Evolutionary conservation across 345 rosid genomes (phyloP), one percentile per base, ranked within the genome.

Genomic region (Microthlaspi erraticum): DNA sequence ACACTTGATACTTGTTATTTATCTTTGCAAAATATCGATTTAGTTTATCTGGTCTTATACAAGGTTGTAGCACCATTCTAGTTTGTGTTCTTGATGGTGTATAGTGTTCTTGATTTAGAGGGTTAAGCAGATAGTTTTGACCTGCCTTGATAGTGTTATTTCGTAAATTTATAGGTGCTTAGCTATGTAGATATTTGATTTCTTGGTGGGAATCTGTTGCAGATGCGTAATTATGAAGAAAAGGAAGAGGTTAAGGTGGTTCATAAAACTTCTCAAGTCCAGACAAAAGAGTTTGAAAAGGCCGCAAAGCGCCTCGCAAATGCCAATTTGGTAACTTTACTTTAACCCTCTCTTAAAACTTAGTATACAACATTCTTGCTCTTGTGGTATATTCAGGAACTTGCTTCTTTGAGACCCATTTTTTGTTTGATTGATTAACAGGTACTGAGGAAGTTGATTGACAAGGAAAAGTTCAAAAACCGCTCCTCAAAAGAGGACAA

Each of bases 401-500:
- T 23, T 60, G 61, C 11, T 51, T 14, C n/a, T 4, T 44, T 54
- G 46, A 4, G 34, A 39, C 53, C 17, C 17, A 0, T 41, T 49
- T 49, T 71, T 18, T 34, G 29, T 3, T 26, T 26, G 29, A 26
- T 12, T 34, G 46, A 19, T 70, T 64, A 46, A 29, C 68, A 89
- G 92, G 90, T 85, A 3, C 50, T 84, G 80, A 84, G 88, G 73
- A 82, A 88, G 78, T 52, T 81, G 8, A 79, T 92, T 44, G 73
- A 91, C 76, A 69, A 81, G 32, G 82, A 82, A 16, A 88, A 91
- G 79, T 82, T 91, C 52, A 83, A 82, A 23, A 76, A 83, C 7
- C 96, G 89, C 41, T 84, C 83, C 13, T 76, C 91, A 10, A 89
- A 91, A 72, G 96, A 87, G 10, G 96, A 85, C 11, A 91, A 92